Evolutionary conservation across 2,329 filamentous ascomycete species (phyloP).

Genomic region (Monilinia polystroma): DNA sequence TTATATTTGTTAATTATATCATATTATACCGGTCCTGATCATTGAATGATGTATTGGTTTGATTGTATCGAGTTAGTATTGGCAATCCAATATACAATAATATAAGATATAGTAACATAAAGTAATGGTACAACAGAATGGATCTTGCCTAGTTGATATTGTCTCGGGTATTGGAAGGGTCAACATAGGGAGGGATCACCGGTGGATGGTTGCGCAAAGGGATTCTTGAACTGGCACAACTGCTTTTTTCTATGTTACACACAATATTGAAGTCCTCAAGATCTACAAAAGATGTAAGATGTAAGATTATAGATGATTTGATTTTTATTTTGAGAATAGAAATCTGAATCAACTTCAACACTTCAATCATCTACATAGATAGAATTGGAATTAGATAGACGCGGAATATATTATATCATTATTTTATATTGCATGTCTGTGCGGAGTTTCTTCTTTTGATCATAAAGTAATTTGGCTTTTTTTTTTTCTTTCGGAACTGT

Average conservation of each 20-base stretch:
- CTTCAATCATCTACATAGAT: background rate
- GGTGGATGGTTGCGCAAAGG: background rate
- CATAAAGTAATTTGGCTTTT: background rate
- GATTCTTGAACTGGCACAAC: constrained; percentile 3
- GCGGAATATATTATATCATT: background rate
- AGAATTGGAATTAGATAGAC: background rate
- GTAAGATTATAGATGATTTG: background rate
- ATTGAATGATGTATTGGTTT: no score
- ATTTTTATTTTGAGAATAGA: background rate
- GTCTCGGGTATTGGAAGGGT: background rate
- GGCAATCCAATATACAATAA: no score
- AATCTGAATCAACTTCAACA: background rate
- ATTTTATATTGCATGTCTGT: constrained; percentile 13
- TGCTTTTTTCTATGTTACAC: background rate
- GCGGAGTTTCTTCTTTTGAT: constrained; percentile 9
- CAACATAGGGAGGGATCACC: background rate
- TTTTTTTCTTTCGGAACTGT: background rate
- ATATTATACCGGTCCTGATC: background rate
- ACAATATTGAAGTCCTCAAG: background rate
- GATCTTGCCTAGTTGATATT: background rate
- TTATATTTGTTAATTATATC: background rate
- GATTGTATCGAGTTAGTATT: no score
- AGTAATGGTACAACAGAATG: background rate
- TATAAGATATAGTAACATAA: background rate
- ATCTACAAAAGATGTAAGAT: background rate